Conservation (phyloP, 169 alveolate species). For the Ichthyophthirius multifiliis region DNA sequence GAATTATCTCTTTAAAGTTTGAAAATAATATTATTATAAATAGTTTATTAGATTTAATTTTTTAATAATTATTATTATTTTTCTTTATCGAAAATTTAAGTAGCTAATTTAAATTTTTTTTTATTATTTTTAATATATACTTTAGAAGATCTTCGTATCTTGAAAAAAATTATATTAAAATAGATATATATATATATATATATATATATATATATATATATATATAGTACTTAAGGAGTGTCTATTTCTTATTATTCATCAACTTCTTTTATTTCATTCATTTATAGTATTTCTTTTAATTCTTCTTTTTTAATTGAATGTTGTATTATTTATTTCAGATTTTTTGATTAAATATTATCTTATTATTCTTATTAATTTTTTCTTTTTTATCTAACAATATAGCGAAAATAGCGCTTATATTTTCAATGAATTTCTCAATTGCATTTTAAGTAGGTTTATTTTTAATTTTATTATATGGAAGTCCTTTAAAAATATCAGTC, state of each 20-base stretch:
- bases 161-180: no score
- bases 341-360: neutral
- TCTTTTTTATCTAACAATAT: neutral
- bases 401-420: neutral
- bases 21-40: no score
- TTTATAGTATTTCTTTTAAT: neutral
- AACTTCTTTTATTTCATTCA: neutral
- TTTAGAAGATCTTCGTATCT: no score
- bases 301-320: neutral
- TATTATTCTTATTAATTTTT: neutral
- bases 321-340: neutral
- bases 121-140: no score
- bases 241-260: neutral
- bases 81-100: no score
- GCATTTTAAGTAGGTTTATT: neutral
- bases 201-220: neutral
- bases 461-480: neutral
- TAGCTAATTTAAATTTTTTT: no score
- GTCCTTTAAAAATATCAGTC: neutral
- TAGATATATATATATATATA: neutral
- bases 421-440: slow-evolving; percentile 5
- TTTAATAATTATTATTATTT: no score
- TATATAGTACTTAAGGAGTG: neutral
- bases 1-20: no score
- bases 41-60: no score